A percentile compares a stretch with the other conserved stretches of the same genome.
Conservation (phyloP, 305 asterid genomes). For the Fraxinus latifolia region DNA sequence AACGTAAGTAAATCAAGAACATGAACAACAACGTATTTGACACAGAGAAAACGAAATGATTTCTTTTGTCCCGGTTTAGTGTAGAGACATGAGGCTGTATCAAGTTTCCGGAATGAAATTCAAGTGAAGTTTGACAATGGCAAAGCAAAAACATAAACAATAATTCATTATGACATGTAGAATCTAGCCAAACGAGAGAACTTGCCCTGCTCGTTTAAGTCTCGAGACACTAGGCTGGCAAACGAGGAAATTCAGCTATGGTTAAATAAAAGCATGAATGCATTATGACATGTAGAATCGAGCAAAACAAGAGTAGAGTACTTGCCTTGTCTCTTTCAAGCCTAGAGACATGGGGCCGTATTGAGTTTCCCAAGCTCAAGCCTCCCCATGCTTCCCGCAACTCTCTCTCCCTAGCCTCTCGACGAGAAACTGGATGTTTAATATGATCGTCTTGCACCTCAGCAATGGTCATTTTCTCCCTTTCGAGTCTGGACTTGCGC, state of each 20-base stretch:
- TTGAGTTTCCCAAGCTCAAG: conserved; percentile 75
- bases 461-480: conserved; percentile 45
- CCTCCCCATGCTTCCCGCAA: conserved; percentile 92
- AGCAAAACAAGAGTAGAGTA: neutral
- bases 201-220: conserved; percentile 69
- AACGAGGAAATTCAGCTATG: neutral
- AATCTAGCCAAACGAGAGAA: neutral
- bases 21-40: neutral
- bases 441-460: conserved; percentile 28
- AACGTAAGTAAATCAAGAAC: neutral
- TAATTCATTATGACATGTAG: neutral
- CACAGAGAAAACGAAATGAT: neutral
- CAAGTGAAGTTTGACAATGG: neutral
- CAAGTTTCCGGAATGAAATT: neutral
- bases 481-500: conserved; percentile 58
- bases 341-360: conserved; percentile 75
- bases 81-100: neutral
- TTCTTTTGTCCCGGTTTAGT: neutral
- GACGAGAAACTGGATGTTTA: conserved; percentile 49
- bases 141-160: neutral
- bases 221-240: conserved; percentile 62
- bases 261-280: neutral
- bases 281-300: neutral
- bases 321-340: conserved; percentile 79
- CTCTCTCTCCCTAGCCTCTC: conserved; percentile 71